Base-by-base conservation (phyloP, 2,329 filamentous ascomycete genomes). In the Nemania bipapillata region DNA sequence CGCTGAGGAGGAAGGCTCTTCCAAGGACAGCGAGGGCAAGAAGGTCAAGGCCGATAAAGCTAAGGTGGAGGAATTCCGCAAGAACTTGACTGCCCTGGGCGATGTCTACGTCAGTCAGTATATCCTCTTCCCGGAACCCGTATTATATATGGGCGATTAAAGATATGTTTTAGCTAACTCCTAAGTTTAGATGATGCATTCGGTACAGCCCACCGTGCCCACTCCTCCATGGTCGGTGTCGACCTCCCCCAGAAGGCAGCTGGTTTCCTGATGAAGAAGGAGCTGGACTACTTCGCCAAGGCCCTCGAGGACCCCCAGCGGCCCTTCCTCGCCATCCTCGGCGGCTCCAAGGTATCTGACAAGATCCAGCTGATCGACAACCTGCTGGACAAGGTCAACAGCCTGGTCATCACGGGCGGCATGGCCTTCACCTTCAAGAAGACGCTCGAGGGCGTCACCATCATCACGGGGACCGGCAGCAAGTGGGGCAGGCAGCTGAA, bases 341-440 rank as follows among this genome's bases (percentile, higher is more conserved):
- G 96, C 77, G 96, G 96, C 76, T 94, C 96, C 81, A 99, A 99
- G 89, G 94, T 99, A 75, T 96, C 93, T 52, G 96, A 99, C 89
- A 99, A 99, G 91, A 99, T 99, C 82, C 93, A 97, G 87, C 89
- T 99, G 77, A 98, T 99, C 80, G 94, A 99, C 86, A 99, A 99
- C 88, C 87, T 99, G 74, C 91, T 99, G 75, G 92, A 94, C 83
- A 98, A 99, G 89, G 94, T 99, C 82, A 89, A 99, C 88, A 96
- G 91, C 81, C 89, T 99, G 74, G 92, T 99, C 83, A 91, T 99
- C 84, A 97, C 95, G 81, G 96, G 96, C 80, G 96, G 87, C 77
- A 99, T 99, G 96, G 94, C 96, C 72, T 99, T 98, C 86, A 99
- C 96, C 77, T 99, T 99, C 89, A 98, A 98, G 89, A 99, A 99